These are phyloP conservation scores for Theobroma cacao DNA, from an alignment of 345 rosid genomes.

Conservation along the genomic window DNA sequence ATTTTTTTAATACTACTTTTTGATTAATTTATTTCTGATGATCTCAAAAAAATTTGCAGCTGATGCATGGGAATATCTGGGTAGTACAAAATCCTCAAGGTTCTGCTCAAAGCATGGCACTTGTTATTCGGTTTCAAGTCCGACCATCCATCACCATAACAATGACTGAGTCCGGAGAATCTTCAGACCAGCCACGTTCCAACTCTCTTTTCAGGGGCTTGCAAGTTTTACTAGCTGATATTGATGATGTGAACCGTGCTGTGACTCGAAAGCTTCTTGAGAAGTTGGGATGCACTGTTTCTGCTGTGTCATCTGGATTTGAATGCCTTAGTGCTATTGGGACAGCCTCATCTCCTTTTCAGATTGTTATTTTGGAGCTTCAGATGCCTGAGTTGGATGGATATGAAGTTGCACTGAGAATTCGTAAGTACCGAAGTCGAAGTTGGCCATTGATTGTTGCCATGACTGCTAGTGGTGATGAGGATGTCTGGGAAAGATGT, in stretches of 20 bases:
- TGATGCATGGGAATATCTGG: slow-evolving; percentile 91
- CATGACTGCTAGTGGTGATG: slow-evolving; percentile 53
- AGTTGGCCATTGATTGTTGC: slow-evolving; percentile 73
- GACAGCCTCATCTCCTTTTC: slow-evolving; percentile 48
- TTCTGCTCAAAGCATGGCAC: slow-evolving; percentile 64
- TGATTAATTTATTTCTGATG: not conserved
- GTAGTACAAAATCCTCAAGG: slow-evolving; percentile 55
- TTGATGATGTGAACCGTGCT: slow-evolving; percentile 67
- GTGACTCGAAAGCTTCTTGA: slow-evolving; percentile 78
- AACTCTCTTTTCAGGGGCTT: slow-evolving; percentile 63
- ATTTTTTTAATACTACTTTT: not conserved
- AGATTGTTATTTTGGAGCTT: slow-evolving; percentile 73
- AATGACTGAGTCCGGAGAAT: slow-evolving; percentile 44
- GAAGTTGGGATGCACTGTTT: slow-evolving; percentile 79
- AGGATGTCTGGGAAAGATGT: slow-evolving; percentile 64
- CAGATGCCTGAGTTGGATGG: slow-evolving; percentile 80
- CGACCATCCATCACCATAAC: slow-evolving; percentile 42
- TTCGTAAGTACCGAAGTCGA: slow-evolving; percentile 55
- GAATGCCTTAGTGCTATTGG: slow-evolving; percentile 65
- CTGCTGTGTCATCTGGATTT: slow-evolving; percentile 64
- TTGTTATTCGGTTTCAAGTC: slow-evolving; percentile 65
- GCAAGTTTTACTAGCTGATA: slow-evolving; percentile 71
- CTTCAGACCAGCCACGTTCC: slow-evolving; percentile 53
- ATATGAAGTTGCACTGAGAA: slow-evolving; percentile 74
- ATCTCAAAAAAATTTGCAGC: slow-evolving; percentile 32